Evolutionary conservation across 1,139 yeast species (phyloP), one percentile per base, ranked within the genome.

Genomic region (Blastobotrys raffinosifermentans): DNA sequence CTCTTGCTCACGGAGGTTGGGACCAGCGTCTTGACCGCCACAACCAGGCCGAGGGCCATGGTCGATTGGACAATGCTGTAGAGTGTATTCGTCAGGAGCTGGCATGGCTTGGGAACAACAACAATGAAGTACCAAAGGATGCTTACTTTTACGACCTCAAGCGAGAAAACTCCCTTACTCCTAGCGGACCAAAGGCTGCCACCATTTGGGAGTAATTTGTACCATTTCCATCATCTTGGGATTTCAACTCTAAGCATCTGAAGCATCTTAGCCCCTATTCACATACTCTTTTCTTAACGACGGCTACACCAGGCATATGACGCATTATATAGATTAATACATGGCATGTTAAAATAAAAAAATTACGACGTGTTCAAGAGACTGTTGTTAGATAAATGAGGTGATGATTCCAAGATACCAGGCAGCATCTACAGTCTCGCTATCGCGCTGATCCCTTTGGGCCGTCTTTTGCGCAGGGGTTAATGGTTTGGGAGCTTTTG

Each of bases 1-100:
- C 62, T n/a, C 58, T 75, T 31, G 67, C 70, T 32, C 69, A 71
- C 43, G 68, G 69, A 26, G 69, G 72, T 32, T 76, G 80, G 76
- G 65, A 72, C 38, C 66, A 69, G 15, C 77, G 75, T 49, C 61
- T 89, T 41, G 66, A 66, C 33, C 63, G 66, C 37, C 84, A 84
- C 54, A 77, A 85, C 60, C 74, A 71, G 34, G 72, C 87, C 3
- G 63, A 64, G 29, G 78, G 63, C 19, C 47, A 49, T 10, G 27
- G 35, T 2, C 7, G 7, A 6, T 47, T 55, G 17, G 32, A 36
- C 8, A 47, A 37, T 10, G 57, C 55, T 7, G 46, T 51, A 9
- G 41, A 36, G n/a, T 50, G 44, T 33, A 43, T 51, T 16, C 46
- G 44, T 14, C 45, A 49, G 26, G 57, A 52, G 31, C 39, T 53